phyloP scores from a whole-genome alignment of 2,329 filamentous ascomycete genomes.

The Aureobasidium pullulans region DNA sequence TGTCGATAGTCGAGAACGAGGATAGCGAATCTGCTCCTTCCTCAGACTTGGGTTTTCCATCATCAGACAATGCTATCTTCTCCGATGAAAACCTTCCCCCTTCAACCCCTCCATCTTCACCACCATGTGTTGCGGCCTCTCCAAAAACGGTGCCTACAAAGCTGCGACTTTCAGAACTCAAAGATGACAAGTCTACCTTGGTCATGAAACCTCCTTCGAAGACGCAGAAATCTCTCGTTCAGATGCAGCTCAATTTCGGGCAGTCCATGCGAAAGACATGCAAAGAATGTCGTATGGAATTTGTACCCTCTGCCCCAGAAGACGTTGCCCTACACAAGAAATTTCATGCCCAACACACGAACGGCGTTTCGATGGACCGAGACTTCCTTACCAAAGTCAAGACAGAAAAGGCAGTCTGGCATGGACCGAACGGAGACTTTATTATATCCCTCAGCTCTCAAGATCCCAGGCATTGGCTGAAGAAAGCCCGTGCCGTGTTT shows the following conservation, averaged over 20 bases:
- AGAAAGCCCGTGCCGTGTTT: conserved; percentile 46
- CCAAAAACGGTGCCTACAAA: conserved; percentile 23
- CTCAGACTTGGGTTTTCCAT: conserved; percentile 7
- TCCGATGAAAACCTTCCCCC: conserved; percentile 21
- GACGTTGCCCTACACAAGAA: conserved; percentile 57
- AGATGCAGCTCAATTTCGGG: conserved; percentile 56
- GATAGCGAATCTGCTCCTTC: not conserved
- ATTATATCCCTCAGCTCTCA: conserved; percentile 50
- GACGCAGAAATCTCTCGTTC: conserved; percentile 36
- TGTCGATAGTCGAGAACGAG: conserved; percentile 3
- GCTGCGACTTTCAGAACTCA: conserved; percentile 17
- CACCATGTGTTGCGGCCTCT: conserved; percentile 29
- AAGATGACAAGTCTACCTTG: not conserved
- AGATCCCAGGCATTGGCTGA: conserved; percentile 45
- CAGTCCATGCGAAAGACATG: conserved; percentile 50
- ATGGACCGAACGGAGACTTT: conserved; percentile 33
- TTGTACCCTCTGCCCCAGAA: conserved; percentile 53
- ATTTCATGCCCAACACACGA: conserved; percentile 55
- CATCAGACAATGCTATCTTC: conserved; percentile 20
- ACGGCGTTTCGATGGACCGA: conserved; percentile 55
- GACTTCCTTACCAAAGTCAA: conserved; percentile 42
- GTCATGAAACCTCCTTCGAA: conserved; percentile 13
- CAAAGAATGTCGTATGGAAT: conserved; percentile 58
- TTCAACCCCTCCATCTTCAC: conserved; percentile 46
- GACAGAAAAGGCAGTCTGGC: conserved; percentile 11